A percentile compares a stretch with the other conserved stretches of the same genome.
Conservation (phyloP, 352 stramenopile species). For the Globisporangium perplexum region DNA sequence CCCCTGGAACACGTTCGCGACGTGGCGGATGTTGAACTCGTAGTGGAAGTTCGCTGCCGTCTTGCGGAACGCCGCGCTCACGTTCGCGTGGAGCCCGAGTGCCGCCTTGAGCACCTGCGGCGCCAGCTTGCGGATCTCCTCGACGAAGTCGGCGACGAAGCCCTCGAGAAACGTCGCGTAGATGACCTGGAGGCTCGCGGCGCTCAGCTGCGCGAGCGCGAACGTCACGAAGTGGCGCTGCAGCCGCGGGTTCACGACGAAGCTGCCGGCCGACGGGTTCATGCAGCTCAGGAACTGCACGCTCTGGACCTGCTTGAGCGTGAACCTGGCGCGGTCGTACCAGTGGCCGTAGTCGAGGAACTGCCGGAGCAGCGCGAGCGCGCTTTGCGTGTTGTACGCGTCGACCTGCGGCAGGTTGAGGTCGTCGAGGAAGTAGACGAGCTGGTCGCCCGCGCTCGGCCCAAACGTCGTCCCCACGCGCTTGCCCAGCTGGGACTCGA, state of each 20-base stretch:
- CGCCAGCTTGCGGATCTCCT: slow-evolving; percentile 88
- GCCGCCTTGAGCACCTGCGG: slow-evolving; percentile 83
- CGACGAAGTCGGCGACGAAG: slow-evolving; percentile 91
- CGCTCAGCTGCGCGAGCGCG: slow-evolving; percentile 83
- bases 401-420: slow-evolving; percentile 94
- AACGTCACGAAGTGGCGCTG: slow-evolving; percentile 96
- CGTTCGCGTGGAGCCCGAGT: slow-evolving; percentile 85
- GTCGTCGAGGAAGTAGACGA: slow-evolving; percentile 96
- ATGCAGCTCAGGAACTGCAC: slow-evolving; percentile 95
- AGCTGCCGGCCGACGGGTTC: slow-evolving; percentile 93
- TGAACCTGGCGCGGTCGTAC: slow-evolving; percentile 93
- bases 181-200: slow-evolving; percentile 88
- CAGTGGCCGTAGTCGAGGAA: slow-evolving; percentile 94
- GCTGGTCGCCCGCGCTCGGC: slow-evolving; percentile 63
- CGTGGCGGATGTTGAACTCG: slow-evolving; percentile 96
- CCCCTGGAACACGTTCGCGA: slow-evolving; percentile 94
- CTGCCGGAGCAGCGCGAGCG: slow-evolving; percentile 92
- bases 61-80: slow-evolving; percentile 84
- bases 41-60: slow-evolving; percentile 96
- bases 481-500: slow-evolving; percentile 89
- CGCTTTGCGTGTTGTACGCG: slow-evolving; percentile 92
- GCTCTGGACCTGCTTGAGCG: slow-evolving; percentile 90
- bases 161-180: slow-evolving; percentile 95
- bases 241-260: slow-evolving; percentile 91
- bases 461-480: slow-evolving; percentile 84